Percentiles rank a stretch among this genome's conserved stretches.
phyloP scores from a whole-genome alignment of 2,329 filamentous ascomycete species.

The Coniochaeta prunicola region DNA sequence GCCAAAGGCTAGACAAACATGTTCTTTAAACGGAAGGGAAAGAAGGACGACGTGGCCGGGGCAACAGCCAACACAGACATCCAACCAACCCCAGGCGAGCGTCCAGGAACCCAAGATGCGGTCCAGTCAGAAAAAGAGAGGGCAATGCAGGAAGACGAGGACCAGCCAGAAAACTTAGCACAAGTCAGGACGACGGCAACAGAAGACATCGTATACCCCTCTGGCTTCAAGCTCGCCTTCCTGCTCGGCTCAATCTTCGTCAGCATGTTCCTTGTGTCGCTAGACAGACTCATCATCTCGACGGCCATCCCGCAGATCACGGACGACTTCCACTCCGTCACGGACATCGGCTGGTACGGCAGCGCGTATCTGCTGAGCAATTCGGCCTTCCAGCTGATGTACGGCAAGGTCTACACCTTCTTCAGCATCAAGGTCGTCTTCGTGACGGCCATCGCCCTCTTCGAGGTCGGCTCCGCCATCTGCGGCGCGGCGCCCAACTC shows the following conservation, averaged over 20 bases:
- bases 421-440: slow-evolving; percentile 26
- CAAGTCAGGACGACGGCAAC: slow-evolving; percentile 13
- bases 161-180: slow-evolving; percentile 6
- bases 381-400: slow-evolving; percentile 30
- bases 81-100: background rate
- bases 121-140: background rate
- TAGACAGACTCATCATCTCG: slow-evolving; percentile 28
- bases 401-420: slow-evolving; percentile 31
- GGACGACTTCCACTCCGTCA: slow-evolving; percentile 27
- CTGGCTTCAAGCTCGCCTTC: slow-evolving; percentile 21
- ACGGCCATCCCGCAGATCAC: slow-evolving; percentile 32
- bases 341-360: slow-evolving; percentile 32
- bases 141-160: background rate
- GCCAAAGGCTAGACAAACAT: background rate
- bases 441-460: slow-evolving; percentile 22
- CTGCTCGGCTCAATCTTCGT: slow-evolving; percentile 25
- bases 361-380: slow-evolving; percentile 28
- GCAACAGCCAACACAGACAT: slow-evolving; percentile 1
- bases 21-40: background rate
- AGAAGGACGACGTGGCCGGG: background rate
- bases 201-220: slow-evolving; percentile 23
- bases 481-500: slow-evolving; percentile 32
- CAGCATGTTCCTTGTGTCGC: slow-evolving; percentile 29
- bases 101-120: background rate
- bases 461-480: slow-evolving; percentile 30